phyloP scores from a whole-genome alignment of 257 asterid genomes.

The Verbena officinalis region DNA sequence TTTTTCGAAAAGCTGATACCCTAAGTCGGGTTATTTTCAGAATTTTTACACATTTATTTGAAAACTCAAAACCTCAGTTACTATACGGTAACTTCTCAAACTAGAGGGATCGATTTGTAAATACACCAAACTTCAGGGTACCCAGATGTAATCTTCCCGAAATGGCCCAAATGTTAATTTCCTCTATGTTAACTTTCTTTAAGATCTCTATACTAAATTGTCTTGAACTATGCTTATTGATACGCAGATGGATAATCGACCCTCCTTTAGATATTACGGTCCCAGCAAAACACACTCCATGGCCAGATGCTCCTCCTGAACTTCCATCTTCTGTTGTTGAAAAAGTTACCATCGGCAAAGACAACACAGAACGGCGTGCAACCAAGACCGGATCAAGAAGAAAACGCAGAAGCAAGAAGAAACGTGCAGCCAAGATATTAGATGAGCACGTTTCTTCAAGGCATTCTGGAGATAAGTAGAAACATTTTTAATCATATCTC shows the following conservation, averaged over 20 bases:
- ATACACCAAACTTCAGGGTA: too few species aligned
- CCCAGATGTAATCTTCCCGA: too few species aligned
- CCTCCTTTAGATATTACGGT: constrained; percentile 87
- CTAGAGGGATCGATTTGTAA: too few species aligned
- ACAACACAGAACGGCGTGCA: constrained; percentile 53
- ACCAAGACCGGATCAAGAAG: constrained; percentile 66
- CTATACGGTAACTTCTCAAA: too few species aligned
- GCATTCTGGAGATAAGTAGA: constrained; percentile 50
- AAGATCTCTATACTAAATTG: too few species aligned
- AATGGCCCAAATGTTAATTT: too few species aligned
- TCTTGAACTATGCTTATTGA: too few species aligned
- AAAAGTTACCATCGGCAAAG: constrained; percentile 41
- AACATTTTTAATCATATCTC: constrained; percentile 4
- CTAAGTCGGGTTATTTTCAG: too few species aligned
- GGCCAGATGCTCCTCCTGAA: constrained; percentile 98
- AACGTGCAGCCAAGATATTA: constrained; percentile 50
- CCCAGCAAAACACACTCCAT: constrained; percentile 91
- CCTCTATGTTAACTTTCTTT: too few species aligned
- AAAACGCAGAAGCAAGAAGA: constrained; percentile 65
- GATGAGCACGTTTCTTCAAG: constrained; percentile 54
- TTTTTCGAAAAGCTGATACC: too few species aligned
- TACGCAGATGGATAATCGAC: constrained; percentile 85
- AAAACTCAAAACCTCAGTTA: too few species aligned
- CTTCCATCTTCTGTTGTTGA: constrained; percentile 57
- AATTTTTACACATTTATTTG: too few species aligned